Evolutionary conservation across 768 basidiomycete species (phyloP).

Genomic region (Pluteus cervinus): DNA sequence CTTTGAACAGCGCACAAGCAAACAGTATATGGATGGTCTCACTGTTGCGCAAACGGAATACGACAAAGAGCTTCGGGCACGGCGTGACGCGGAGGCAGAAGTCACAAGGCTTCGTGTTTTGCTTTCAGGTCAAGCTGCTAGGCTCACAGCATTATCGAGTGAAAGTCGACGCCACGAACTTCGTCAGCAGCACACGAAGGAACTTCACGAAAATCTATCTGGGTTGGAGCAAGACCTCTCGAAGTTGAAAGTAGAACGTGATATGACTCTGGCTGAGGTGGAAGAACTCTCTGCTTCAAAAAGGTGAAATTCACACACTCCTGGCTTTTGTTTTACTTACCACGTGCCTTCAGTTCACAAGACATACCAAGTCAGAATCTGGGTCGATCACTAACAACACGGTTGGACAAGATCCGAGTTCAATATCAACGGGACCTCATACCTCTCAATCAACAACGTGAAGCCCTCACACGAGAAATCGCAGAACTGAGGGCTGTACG

Average conservation of each 20-base stretch:
- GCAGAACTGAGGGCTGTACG: slow-evolving; percentile 80
- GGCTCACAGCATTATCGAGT: slow-evolving; percentile 78
- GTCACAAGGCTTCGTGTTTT: slow-evolving; percentile 80
- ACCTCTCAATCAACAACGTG: slow-evolving; percentile 77
- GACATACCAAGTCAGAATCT: slow-evolving; percentile 38
- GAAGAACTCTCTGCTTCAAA: slow-evolving; percentile 79
- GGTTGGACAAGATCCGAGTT: slow-evolving; percentile 80
- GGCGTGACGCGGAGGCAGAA: slow-evolving; percentile 90
- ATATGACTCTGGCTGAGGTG: slow-evolving; percentile 88
- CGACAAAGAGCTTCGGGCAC: slow-evolving; percentile 81
- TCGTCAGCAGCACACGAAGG: slow-evolving; percentile 72
- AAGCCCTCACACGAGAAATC: slow-evolving; percentile 74
- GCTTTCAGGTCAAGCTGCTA: slow-evolving; percentile 84
- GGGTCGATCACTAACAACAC: slow-evolving; percentile 71
- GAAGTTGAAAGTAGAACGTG: slow-evolving; percentile 82
- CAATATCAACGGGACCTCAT: slow-evolving; percentile 86
- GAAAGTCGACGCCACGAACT: slow-evolving; percentile 75
- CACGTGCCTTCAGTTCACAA: slow-evolving; percentile 18
- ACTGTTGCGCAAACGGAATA: slow-evolving; percentile 93
- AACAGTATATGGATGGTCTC: slow-evolving; percentile 88
- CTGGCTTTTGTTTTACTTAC: slow-evolving; percentile 7
- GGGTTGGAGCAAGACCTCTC: slow-evolving; percentile 83
- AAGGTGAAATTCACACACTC: slow-evolving; percentile 40
- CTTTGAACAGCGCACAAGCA: slow-evolving; percentile 83
- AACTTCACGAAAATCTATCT: slow-evolving; percentile 69